Base-by-base conservation (phyloP, 805 yeast species). In the Myxozyma vanderwaltii region DNA sequence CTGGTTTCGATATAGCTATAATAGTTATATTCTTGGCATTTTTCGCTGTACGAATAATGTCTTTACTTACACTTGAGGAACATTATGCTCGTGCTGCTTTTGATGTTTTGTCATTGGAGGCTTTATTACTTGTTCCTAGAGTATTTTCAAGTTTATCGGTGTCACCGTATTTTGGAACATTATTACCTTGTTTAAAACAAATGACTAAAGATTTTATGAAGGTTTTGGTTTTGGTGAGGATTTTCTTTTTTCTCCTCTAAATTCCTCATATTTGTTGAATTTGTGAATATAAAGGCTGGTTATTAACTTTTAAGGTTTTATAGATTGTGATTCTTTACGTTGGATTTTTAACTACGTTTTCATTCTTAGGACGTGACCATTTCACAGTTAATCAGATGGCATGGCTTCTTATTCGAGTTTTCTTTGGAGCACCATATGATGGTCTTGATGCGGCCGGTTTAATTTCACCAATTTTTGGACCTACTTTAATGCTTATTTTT, bases 301-400 rank as follows among this genome's bases (percentile, higher is more conserved):
- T n/a, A n/a, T n/a, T n/a, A n/a, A n/a, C n/a, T n/a, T n/a, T n/a
- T n/a, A n/a, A n/a, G n/a, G n/a, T n/a, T n/a, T 0, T 3, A n/a
- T 39, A 50, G 44, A 67, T 72, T 47, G 59, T 70, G 23, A 69
- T 70, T 40, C 55, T 71, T 2, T 72, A 67, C 52, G 52, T 68
- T 39, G 75, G 75, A 3, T 72, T 72, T 46, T 61, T 72, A n/a
- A 68, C 73, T 13, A 71, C 75, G 1, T 72, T 72, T 56, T 56
- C 70, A 4, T 68, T 69, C 44, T 63, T 72, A 12, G 75, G 74
- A 21, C 57, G 74, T 4, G 69, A 63, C 8, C 51, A 55, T 19
- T 71, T 70, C 54, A 54, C 68, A 8, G 64, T 69, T 29, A 58
- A 64, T 24, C 58, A 64, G 26, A 72, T 71, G 73, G 67, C 70